Conservation (phyloP, 78 protist genomes). For the Guillardia theta region DNA sequence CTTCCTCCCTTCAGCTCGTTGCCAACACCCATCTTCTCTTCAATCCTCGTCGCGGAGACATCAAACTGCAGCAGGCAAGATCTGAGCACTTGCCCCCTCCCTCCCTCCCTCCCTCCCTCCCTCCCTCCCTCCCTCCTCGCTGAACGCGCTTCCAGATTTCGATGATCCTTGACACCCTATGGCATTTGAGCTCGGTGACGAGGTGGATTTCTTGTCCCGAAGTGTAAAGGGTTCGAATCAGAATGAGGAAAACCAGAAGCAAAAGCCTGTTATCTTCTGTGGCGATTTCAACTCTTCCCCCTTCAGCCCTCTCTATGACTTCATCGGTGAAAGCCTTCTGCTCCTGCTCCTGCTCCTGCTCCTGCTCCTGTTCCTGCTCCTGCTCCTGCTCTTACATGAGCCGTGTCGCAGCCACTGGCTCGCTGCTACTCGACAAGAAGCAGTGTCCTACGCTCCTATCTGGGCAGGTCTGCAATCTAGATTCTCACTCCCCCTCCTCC, state of each 20-base stretch:
- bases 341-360: no score
- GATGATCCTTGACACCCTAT: neutral
- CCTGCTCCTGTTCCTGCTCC: no score
- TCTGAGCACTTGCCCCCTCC: neutral
- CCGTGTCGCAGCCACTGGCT: no score
- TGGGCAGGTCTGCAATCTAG: neutral
- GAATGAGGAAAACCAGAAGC: neutral
- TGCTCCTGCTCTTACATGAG: no score
- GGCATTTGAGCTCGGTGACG: neutral
- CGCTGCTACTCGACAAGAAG: neutral
- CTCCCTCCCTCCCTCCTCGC: neutral
- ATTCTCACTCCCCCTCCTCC: no score
- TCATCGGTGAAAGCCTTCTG: no score
- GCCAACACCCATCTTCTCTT: slow-evolving; percentile 38
- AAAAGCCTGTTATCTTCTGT: neutral
- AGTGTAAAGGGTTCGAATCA: neutral
- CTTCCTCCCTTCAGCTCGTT: neutral
- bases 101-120: neutral
- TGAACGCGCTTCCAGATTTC: neutral
- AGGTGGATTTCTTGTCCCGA: neutral
- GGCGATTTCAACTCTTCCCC: slow-evolving; percentile 26
- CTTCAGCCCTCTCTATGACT: neutral
- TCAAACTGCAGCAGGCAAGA: slow-evolving; percentile 49
- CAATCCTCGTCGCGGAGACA: slow-evolving; percentile 46
- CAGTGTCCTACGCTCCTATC: neutral